Percentiles rank a stretch among this genome's conserved stretches.
These are phyloP conservation scores for Eremothecium gossypii DNA, from an alignment of 1,139 yeast genomes.

Conservation along the genomic window DNA sequence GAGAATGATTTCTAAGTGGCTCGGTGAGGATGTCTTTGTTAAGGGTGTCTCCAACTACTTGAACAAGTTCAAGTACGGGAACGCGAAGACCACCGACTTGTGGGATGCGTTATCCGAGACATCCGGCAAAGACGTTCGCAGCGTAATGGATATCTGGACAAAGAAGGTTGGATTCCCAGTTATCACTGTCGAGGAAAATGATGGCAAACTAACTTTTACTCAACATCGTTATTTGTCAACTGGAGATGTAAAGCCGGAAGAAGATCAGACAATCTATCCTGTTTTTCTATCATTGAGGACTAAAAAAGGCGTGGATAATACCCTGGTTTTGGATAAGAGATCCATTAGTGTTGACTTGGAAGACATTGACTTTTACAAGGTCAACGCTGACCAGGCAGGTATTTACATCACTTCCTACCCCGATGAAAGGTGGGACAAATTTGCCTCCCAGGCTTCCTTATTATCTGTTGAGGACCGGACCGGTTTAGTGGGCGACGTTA, in stretches of 20 bases:
- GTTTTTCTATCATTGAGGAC: conserved; percentile 75
- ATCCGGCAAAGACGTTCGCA: conserved; percentile 62
- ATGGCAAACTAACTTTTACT: conserved; percentile 40
- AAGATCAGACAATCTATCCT: conserved; percentile 67
- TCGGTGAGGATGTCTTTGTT: conserved; percentile 68
- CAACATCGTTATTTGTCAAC: conserved; percentile 73
- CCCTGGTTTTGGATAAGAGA: conserved; percentile 49
- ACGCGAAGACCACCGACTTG: conserved; percentile 70
- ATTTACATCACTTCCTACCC: conserved; percentile 74
- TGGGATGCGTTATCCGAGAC: conserved; percentile 71
- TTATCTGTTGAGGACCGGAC: conserved; percentile 77
- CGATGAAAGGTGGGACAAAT: conserved; percentile 61
- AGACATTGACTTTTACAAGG: conserved; percentile 49
- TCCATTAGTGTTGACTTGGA: conserved; percentile 40
- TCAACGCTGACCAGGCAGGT: conserved; percentile 78
- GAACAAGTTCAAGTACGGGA: conserved; percentile 59
- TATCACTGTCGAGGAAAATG: conserved; percentile 47
- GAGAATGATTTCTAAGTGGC: conserved; percentile 65
- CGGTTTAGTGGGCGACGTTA: conserved; percentile 78
- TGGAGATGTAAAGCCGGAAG: conserved; percentile 69
- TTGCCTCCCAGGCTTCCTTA: conserved; percentile 66
- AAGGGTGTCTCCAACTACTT: conserved; percentile 71
- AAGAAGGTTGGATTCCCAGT: conserved; percentile 80
- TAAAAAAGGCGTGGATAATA: conserved; percentile 53
- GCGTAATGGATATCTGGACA: conserved; percentile 77